Percentiles rank a stretch among this genome's conserved stretches.
phyloP scores from a whole-genome alignment of 345 rosid genomes.

The Brassica juncea region DNA sequence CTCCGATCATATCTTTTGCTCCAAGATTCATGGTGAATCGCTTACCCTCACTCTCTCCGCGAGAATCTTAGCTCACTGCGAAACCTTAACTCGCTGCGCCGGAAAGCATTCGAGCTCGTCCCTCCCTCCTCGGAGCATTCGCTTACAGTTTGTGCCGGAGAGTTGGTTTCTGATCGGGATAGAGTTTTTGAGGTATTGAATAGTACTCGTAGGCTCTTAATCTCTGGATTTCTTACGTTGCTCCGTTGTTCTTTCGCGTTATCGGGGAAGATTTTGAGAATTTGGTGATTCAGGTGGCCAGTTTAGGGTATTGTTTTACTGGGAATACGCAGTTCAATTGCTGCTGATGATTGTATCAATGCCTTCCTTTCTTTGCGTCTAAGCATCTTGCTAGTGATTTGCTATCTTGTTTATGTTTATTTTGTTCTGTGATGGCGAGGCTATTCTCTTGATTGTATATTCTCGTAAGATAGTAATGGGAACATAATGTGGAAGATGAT shows the following conservation, averaged over 20 bases:
- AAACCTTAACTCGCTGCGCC: constrained; percentile 24
- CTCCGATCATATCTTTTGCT: constrained; percentile 29
- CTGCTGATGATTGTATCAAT: constrained; percentile 1
- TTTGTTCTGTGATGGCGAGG: not conserved
- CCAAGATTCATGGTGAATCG: constrained; percentile 29
- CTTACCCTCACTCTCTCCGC: not conserved
- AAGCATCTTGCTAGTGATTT: not conserved
- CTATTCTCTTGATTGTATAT: not conserved
- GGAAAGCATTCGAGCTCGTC: constrained; percentile 20
- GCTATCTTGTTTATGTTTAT: not conserved
- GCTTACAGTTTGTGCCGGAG: not conserved
- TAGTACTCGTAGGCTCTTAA: not conserved
- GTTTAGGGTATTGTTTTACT: constrained; percentile 14
- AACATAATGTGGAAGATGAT: not conserved
- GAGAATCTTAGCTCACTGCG: not conserved
- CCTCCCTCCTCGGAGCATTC: constrained; percentile 19
- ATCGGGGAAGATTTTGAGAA: not conserved
- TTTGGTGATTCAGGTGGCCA: constrained; percentile 16
- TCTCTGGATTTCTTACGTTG: not conserved
- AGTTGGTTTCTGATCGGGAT: not conserved
- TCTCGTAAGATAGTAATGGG: too few relatives aligned
- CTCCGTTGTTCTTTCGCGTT: constrained; percentile 3
- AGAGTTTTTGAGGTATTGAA: constrained; percentile 12
- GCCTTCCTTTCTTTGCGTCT: not conserved
- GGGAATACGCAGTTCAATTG: too few relatives aligned